Base-by-base conservation (phyloP, 345 rosid species). In the Hibiscus syriacus region DNA sequence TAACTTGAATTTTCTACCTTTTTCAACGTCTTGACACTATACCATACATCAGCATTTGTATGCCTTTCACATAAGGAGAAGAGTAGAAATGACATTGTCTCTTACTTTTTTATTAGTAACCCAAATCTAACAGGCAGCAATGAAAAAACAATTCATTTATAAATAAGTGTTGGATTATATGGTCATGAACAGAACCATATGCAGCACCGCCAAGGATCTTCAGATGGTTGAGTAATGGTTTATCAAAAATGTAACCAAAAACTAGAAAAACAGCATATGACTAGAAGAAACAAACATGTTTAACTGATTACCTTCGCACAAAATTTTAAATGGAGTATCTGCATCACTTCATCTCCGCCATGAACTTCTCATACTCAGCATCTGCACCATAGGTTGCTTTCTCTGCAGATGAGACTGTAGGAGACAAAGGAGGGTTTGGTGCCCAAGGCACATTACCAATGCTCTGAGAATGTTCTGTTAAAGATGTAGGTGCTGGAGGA, bases 291-390 rank as follows among this genome's bases (percentile, higher is more conserved):
- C 30, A 23, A 43, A 63, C 10, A 5, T 16, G 39, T 63, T 38
- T 54, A 48, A 29, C 20, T 14, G 9, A 20, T 76, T 84, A 94
- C 99, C 97, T 83, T 14, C 4, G 52, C 67, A 43, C 48, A 46
- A 66, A 70, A 67, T 69, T 34, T 69, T 57, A 10, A 53, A 43
- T 19, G 9, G 45, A 70, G 73, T 61, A 29, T 63, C 50, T 55
- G 55, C 50, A 38, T 85, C 86, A 95, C 75, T 95, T 92, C 96
- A 90, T 89, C 90, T 95, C 98, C 23, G 97, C 84, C 98, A 95
- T 90, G 76, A 95, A 90, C 82, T 92, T 95, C 77, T 92, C 93
- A 73, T 91, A 94, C 80, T 90, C 97, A 16, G 90, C 81, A 77
- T 95, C 98, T 26, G 87, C 83, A 76, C 87, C 92, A 80, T 79